phyloP scores from a whole-genome alignment of 192 early-diverging fungal species.

The Linnemannia zychae region DNA sequence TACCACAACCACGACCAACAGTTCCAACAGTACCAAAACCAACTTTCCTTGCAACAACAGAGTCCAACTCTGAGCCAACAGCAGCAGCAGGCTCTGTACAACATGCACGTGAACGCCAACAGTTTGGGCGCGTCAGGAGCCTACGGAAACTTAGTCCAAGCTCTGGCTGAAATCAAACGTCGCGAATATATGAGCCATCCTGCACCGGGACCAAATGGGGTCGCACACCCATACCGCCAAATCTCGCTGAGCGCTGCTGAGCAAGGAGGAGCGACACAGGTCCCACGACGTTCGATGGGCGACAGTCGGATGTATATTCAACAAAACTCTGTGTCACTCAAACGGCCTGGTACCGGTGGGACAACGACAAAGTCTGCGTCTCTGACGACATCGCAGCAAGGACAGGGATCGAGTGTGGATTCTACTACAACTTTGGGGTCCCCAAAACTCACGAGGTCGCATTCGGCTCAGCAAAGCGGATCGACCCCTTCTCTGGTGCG shows the following conservation, averaged over 20 bases:
- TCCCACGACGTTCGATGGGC: background rate
- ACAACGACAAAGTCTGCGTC: background rate
- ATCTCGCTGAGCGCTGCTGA: conserved; percentile 22
- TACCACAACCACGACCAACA: background rate
- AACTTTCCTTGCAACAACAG: conserved; percentile 23
- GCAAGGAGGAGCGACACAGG: background rate
- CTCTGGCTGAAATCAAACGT: conserved; percentile 38
- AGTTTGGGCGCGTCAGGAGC: conserved; percentile 45
- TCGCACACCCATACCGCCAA: background rate
- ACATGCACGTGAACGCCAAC: conserved; percentile 51
- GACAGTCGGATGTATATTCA: background rate
- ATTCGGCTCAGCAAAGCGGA: background rate
- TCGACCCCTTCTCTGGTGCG: background rate
- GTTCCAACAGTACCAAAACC: conserved; percentile 14
- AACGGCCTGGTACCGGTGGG: conserved; percentile 6
- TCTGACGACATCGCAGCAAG: background rate
- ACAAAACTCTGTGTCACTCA: conserved; percentile 18
- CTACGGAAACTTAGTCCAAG: conserved; percentile 42
- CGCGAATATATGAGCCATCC: conserved; percentile 15
- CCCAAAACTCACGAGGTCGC: background rate
- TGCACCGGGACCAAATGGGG: background rate
- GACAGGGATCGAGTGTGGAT: background rate
- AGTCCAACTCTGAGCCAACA: conserved; percentile 28
- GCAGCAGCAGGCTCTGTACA: conserved; percentile 38
- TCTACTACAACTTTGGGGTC: background rate